Percentiles rank a stretch among this genome's conserved stretches.
phyloP scores from a whole-genome alignment of 306 rosid species.

The Hippophae rhamnoides region DNA sequence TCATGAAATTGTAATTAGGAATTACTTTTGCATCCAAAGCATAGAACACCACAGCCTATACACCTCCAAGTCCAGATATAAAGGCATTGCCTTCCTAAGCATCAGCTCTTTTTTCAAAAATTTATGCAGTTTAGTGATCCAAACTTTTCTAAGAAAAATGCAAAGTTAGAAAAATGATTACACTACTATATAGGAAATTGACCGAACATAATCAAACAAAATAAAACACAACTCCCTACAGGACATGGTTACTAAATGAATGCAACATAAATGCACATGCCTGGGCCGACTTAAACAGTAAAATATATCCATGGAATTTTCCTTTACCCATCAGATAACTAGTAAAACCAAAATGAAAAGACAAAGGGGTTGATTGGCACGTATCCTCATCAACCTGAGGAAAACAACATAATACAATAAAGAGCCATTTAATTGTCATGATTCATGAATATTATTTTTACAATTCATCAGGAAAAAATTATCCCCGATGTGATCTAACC shows the following conservation, averaged over 20 bases:
- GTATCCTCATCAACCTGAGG: not conserved
- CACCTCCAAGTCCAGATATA: not conserved
- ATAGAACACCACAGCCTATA: not conserved
- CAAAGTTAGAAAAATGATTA: not conserved
- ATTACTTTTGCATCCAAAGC: not conserved
- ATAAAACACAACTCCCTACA: not conserved
- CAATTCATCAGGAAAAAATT: slow-evolving; percentile 10
- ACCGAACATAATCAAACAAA: no score
- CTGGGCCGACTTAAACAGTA: not conserved
- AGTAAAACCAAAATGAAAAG: not conserved
- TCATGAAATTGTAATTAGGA: not conserved
- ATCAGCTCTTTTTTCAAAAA: not conserved
- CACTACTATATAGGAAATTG: not conserved
- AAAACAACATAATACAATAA: not conserved
- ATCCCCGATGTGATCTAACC: slow-evolving; percentile 39
- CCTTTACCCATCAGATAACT: not conserved
- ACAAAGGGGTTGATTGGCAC: not conserved
- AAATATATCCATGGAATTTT: not conserved
- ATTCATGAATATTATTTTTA: not conserved
- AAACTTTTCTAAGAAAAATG: not conserved
- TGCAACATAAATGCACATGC: no score
- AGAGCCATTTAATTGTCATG: not conserved
- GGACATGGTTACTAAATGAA: no score
- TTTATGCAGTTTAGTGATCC: not conserved
- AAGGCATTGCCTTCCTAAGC: not conserved